Percentiles rank a stretch among this genome's conserved stretches.
These are phyloP conservation scores for Globisporangium alternatum DNA, from an alignment of 352 stramenopile species.

Conservation along the genomic window DNA sequence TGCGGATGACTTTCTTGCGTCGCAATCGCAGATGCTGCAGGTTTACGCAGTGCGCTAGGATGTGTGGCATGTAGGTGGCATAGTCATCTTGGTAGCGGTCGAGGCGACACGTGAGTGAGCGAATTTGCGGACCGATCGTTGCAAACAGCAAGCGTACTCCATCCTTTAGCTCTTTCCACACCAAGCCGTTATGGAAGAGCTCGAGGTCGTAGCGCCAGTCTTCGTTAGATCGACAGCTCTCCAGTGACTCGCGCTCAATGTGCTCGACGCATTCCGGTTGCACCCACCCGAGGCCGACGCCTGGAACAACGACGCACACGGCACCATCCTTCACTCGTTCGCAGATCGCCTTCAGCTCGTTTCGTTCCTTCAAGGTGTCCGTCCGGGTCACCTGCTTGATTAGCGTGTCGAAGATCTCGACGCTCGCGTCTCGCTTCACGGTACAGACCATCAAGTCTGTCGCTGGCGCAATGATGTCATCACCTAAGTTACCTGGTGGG, in stretches of 20 bases:
- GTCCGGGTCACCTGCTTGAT: neutral
- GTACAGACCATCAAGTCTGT: slow-evolving; percentile 1
- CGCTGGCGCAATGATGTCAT: no score
- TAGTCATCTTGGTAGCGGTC: neutral
- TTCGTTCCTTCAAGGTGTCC: slow-evolving; percentile 1
- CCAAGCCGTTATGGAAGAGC: neutral
- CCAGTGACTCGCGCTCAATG: slow-evolving; percentile 6
- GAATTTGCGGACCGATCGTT: neutral
- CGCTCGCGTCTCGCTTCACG: neutral
- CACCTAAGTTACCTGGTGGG: no score
- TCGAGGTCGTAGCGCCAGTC: neutral
- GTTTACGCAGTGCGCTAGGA: slow-evolving; percentile 1
- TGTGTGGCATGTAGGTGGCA: neutral
- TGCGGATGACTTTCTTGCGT: neutral
- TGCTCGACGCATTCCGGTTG: neutral
- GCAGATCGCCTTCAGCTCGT: slow-evolving; percentile 18
- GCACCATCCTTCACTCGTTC: neutral
- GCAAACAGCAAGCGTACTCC: neutral
- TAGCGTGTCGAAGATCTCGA: neutral
- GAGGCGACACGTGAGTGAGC: neutral
- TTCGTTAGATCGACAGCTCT: neutral
- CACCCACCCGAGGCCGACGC: slow-evolving; percentile 3
- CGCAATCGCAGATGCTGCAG: neutral
- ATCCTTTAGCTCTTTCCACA: neutral
- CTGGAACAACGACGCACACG: slow-evolving; percentile 5